These are phyloP conservation scores for Teratosphaeria gauchensis DNA, from an alignment of 2,329 filamentous ascomycete species.

Conservation along the genomic window DNA sequence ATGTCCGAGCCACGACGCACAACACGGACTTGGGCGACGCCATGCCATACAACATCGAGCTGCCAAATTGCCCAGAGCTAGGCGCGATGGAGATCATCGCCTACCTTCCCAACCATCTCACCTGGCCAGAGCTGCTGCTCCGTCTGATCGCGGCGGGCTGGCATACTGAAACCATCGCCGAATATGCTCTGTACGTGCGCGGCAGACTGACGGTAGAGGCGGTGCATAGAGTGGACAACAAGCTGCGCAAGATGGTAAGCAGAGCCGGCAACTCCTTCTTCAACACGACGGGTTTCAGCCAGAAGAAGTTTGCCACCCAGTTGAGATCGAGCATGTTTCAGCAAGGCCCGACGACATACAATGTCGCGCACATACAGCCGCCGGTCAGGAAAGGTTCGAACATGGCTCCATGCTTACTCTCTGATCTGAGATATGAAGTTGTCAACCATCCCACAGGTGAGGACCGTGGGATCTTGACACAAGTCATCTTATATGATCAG, in stretches of 20 bases:
- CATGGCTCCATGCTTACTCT: not conserved
- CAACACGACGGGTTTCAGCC: not conserved
- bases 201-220: not conserved
- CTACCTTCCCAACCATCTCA: conserved; percentile 7
- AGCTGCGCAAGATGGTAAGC: not conserved
- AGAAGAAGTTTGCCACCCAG: not conserved
- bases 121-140: conserved; percentile 5
- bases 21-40: not conserved
- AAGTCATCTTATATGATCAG: not conserved
- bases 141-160: conserved; percentile 3
- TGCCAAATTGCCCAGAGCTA: not conserved
- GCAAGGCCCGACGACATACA: not conserved
- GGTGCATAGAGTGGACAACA: not conserved
- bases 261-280: not conserved
- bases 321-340: not conserved
- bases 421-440: not conserved
- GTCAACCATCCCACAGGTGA: not conserved
- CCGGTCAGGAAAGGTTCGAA: not conserved
- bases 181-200: not conserved
- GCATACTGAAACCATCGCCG: not conserved
- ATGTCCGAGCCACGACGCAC: not conserved
- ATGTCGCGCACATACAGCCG: not conserved
- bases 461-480: not conserved
- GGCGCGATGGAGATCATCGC: conserved; percentile 7
- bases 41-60: not conserved